A percentile compares a stretch with the other conserved stretches of the same genome.
Evolutionary conservation across 1,139 yeast species (phyloP).

Genomic region (Eremothecium sinecaudum): DNA sequence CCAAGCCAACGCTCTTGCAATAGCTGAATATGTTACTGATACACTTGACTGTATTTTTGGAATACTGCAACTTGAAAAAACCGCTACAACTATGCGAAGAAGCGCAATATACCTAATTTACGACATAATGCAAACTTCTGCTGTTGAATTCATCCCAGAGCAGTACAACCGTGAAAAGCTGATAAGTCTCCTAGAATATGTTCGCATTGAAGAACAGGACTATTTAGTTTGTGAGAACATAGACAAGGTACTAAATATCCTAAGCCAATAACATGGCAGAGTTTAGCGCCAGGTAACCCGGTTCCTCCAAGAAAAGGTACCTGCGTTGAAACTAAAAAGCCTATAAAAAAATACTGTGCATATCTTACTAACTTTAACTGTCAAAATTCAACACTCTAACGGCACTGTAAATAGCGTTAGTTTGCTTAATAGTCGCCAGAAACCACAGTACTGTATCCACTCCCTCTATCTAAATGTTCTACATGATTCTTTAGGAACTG

Average conservation of each 20-base stretch:
- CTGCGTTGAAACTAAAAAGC: too few relatives aligned
- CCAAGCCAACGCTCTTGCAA: conserved; percentile 48
- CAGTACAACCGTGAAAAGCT: conserved; percentile 37
- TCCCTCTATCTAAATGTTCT: too few relatives aligned
- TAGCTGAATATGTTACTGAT: conserved; percentile 41
- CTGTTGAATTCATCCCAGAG: conserved; percentile 41
- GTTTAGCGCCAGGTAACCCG: too few relatives aligned
- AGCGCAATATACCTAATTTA: conserved; percentile 63
- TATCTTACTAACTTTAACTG: too few relatives aligned
- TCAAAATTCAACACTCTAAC: too few relatives aligned
- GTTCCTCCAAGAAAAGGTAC: too few relatives aligned
- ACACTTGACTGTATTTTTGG: conserved; percentile 71
- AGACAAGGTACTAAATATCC: conserved; percentile 32
- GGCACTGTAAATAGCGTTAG: too few relatives aligned
- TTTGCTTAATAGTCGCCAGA: too few relatives aligned
- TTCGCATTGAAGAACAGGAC: conserved; percentile 43
- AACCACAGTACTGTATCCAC: too few relatives aligned
- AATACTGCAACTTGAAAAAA: conserved; percentile 51
- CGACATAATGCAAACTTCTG: conserved; percentile 46
- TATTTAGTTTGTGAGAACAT: conserved; percentile 54
- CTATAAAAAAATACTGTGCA: too few relatives aligned
- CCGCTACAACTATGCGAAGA: conserved; percentile 47
- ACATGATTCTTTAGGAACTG: too few relatives aligned
- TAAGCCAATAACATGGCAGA: too few relatives aligned
- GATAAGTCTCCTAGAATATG: conserved; percentile 37